Percentiles rank a stretch among this genome's conserved stretches.
Conservation (phyloP, 768 basidiomycete species). For the Tylopilus sp. region DNA sequence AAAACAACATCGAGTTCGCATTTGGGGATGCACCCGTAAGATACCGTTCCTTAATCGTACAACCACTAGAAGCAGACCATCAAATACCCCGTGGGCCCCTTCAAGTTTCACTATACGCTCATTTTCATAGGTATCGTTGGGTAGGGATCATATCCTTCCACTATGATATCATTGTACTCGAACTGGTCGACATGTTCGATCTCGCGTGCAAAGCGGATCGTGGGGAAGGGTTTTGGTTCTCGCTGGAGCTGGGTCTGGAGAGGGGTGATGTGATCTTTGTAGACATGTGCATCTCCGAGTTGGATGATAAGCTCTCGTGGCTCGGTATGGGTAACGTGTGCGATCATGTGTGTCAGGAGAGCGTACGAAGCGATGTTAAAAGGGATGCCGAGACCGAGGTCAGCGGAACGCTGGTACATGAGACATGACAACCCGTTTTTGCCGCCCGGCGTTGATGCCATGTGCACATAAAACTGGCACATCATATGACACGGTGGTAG, state of each 20-base stretch:
- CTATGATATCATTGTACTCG: slow-evolving; percentile 70
- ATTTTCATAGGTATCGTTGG: slow-evolving; percentile 92
- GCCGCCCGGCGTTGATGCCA: slow-evolving; percentile 51
- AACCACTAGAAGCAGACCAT: neutral
- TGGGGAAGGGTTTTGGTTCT: slow-evolving; percentile 81
- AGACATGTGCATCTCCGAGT: slow-evolving; percentile 97
- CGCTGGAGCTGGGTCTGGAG: slow-evolving; percentile 77
- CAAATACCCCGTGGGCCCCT: neutral
- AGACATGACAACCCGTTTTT: slow-evolving; percentile 85
- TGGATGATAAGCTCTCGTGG: slow-evolving; percentile 92
- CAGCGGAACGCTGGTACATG: slow-evolving; percentile 97
- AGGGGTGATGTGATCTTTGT: slow-evolving; percentile 88
- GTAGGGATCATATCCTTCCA: slow-evolving; percentile 85
- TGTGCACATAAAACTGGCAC: slow-evolving; percentile 97
- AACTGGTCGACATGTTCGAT: slow-evolving; percentile 79
- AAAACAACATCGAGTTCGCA: no score
- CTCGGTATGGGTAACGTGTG: slow-evolving; percentile 82
- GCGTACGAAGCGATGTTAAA: slow-evolving; percentile 99
- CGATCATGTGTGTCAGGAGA: slow-evolving; percentile 95
- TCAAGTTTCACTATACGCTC: slow-evolving; percentile 65
- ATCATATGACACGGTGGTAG: slow-evolving; percentile 98
- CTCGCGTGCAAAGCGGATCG: slow-evolving; percentile 65
- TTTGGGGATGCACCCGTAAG: no score
- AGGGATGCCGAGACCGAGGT: slow-evolving; percentile 94
- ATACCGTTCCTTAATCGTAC: no score